Base-by-base conservation (phyloP, 1,284 basidiomycete species). In the Psilocybe mexicana region DNA sequence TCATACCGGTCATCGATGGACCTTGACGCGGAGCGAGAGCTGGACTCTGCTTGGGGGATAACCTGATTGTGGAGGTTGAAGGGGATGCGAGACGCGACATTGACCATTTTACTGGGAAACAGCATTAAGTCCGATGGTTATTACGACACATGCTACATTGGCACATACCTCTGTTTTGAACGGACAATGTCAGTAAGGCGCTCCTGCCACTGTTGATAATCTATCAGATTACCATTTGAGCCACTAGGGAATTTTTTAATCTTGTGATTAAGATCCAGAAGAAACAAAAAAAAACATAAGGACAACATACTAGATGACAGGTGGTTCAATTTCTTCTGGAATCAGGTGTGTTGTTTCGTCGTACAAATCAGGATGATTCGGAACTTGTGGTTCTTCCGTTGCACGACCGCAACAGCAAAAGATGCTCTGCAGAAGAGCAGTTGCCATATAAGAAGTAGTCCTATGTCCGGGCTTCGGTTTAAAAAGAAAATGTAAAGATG, bases 61-160 rank as follows among this genome's bases (percentile, higher is more conserved):
- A 70, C 66, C 56, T 77, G 79, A 67, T 82, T 80, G 70, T 84
- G 81, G 24, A 89, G 76, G 68, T 86, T 85, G 74, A 89, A 89
- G 0, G 87, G 87, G 26, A 85, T 77, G 36, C 77, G 77, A 3
- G 84, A 80, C 57, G 79, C 79, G 12, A 89, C 80, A 57, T 87
- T 88, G 61, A 89, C 87, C 87, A 89, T 89, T 79, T 85, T 87
- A 44, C 87, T 88, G 68, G 14, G 43, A 47, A 14, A 18, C 18
- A 52, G 36, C 14, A 40, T 24, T 11, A n/a, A 2, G n/a, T 36
- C 48, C 54, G 46, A 57, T 45, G 18, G 33, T 57, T 5, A 48
- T 43, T 53, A 33, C 24, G 50, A 56, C 46, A n/a, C 51, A 38
- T 43, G 45, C 40, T 40, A 18, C 36, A 40, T 48, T 10, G 28